Evolutionary conservation across 768 basidiomycete species (phyloP), one percentile per base, ranked within the genome.

Genomic region (Naganishia kalamii): DNA sequence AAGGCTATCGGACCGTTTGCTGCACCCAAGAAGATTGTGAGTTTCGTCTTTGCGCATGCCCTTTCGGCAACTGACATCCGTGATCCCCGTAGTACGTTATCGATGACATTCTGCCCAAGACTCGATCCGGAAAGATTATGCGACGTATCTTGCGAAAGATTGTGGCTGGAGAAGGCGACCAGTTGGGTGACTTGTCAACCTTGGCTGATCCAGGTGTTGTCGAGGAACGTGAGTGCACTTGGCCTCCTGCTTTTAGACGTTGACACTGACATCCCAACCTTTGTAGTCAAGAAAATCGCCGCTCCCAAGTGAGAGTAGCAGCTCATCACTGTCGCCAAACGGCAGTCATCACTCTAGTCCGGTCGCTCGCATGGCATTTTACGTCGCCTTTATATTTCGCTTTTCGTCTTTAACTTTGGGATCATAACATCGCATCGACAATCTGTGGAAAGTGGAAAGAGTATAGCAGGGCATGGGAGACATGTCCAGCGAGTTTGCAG

Each of bases 1-100:
- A 98, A 98, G 81, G 89, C 89, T 47, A 99, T 99, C 67, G 96
- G 94, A 4, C 93, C 96, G 2, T 97, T 99, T 79, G 94, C 94
- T 1, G 88, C 92, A 17, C 94, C 94, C 29, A 98, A 97, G 85
- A 89, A 88, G 81, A 85, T 94, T 70, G 66, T 86, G 83, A 77
- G 81, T 93, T 71, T 78, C 37, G 69, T 66, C 29, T 60, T 64
- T 19, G 52, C 60, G 25, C 60, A 66, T 25, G 64, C 46, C 17
- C 21, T 59, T 48, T 51, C 33, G 17, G 21, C n/a, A 32, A 33
- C 25, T 21, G 23, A 44, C 50, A 41, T 60, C 51, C 48, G 37
- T n/a, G 12, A 48, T 12, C 17, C 43, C 19, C 25, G 21, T 47
- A 71, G 70, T 77, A 71, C 49, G 67, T 77, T 59, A 72, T 76